Conservation (phyloP, 257 asterid species). For the Solanum sejunctum region DNA sequence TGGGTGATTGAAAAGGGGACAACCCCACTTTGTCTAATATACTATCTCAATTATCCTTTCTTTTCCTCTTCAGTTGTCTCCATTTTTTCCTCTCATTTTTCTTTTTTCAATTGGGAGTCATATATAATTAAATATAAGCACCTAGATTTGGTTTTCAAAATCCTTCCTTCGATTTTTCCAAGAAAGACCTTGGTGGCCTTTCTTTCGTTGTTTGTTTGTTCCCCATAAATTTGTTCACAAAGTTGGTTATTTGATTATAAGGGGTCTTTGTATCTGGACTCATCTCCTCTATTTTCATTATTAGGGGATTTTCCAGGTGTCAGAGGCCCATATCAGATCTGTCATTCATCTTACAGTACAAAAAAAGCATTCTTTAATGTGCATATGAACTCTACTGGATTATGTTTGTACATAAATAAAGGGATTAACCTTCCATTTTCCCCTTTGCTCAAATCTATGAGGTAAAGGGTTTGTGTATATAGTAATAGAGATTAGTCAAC, state of each 20-base stretch:
- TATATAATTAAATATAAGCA: not conserved
- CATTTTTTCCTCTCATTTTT: not conserved
- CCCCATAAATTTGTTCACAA: not conserved
- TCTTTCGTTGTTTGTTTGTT: not conserved
- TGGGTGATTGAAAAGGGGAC: not conserved
- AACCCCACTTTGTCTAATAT: not conserved
- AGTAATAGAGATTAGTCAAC: not conserved
- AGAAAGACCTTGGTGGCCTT: not conserved
- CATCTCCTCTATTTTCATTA: not conserved
- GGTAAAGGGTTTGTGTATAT: not conserved
- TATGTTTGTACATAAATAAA: not conserved
- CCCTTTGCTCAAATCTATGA: not conserved
- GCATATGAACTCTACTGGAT: not conserved
- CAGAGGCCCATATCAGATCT: constrained; percentile 14
- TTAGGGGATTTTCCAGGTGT: constrained; percentile 5
- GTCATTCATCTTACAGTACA: not conserved
- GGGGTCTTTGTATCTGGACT: constrained; percentile 11
- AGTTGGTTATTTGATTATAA: not conserved
- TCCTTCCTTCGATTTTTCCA: not conserved
- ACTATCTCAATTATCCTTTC: not conserved
- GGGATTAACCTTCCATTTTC: not conserved
- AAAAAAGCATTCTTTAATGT: not conserved
- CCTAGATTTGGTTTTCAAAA: not conserved
- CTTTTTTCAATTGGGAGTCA: not conserved
- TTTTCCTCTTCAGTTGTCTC: not conserved